A percentile compares a stretch with the other conserved stretches of the same genome.
These are phyloP conservation scores for Claviceps spartinae DNA, from an alignment of 2,329 filamentous ascomycete genomes.

Conservation along the genomic window DNA sequence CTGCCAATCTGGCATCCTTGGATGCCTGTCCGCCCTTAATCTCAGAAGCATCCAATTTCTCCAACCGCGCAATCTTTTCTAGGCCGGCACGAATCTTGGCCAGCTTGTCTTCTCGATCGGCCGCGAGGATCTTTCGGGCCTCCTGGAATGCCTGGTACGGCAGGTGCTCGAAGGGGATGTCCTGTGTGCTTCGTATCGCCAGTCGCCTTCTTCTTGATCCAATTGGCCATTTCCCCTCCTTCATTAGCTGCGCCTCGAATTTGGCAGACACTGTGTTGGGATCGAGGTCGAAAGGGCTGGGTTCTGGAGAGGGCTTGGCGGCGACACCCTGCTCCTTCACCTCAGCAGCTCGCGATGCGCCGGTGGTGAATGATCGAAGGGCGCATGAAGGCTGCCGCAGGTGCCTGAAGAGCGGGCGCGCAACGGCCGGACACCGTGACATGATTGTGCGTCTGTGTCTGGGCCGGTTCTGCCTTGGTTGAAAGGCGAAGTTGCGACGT, in stretches of 20 bases:
- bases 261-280: slow-evolving; percentile 52
- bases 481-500: neutral
- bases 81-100: slow-evolving; percentile 54
- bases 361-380: slow-evolving; percentile 23
- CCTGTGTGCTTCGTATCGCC: slow-evolving; percentile 48
- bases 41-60: slow-evolving; percentile 41
- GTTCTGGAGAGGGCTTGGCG: slow-evolving; percentile 7
- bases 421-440: slow-evolving; percentile 47
- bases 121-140: slow-evolving; percentile 67
- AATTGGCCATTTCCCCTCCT: slow-evolving; percentile 55
- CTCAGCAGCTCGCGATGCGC: slow-evolving; percentile 19
- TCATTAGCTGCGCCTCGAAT: slow-evolving; percentile 52
- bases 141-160: slow-evolving; percentile 98
- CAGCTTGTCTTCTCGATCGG: slow-evolving; percentile 72
- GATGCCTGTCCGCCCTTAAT: slow-evolving; percentile 48
- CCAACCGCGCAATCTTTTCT: slow-evolving; percentile 53
- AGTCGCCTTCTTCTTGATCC: slow-evolving; percentile 75
- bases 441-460: slow-evolving; percentile 22
- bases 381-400: slow-evolving; percentile 27
- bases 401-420: slow-evolving; percentile 41
- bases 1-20: slow-evolving; percentile 53
- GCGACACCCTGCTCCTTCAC: slow-evolving; percentile 9
- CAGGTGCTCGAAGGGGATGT: slow-evolving; percentile 80
- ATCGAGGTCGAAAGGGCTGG: slow-evolving; percentile 37
- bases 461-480: no score